These are phyloP conservation scores for Solanum hybrid DNA, from an alignment of 305 asterid genomes.

Conservation along the genomic window DNA sequence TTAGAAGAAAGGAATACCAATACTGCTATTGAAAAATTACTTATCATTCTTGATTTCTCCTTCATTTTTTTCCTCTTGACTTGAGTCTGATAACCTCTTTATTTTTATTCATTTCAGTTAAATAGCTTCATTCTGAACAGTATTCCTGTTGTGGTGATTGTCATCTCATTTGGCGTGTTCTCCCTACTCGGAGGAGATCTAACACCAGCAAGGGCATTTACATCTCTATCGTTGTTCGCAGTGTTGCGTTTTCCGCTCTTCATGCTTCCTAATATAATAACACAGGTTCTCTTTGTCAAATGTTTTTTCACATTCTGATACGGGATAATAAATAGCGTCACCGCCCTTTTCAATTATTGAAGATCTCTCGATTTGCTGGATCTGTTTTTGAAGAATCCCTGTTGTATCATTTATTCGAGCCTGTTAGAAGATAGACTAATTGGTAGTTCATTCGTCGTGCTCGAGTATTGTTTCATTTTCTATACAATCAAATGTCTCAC, in stretches of 20 bases:
- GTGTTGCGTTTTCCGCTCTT: slow-evolving; percentile 82
- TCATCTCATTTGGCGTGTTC: slow-evolving; percentile 65
- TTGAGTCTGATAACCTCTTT: background rate
- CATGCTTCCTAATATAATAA: slow-evolving; percentile 92
- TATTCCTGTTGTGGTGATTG: slow-evolving; percentile 92
- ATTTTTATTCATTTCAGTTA: slow-evolving; percentile 37
- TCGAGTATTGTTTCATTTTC: background rate
- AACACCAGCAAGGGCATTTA: slow-evolving; percentile 97
- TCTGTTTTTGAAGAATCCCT: background rate
- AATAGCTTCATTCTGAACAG: slow-evolving; percentile 81
- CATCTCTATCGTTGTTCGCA: slow-evolving; percentile 82
- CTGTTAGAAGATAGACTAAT: background rate
- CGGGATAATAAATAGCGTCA: background rate
- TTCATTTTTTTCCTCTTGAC: background rate
- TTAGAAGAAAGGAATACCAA: background rate
- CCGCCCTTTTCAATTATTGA: background rate
- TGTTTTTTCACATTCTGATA: background rate
- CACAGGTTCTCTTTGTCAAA: slow-evolving; percentile 47
- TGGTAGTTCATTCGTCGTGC: background rate
- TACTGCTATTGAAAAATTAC: background rate
- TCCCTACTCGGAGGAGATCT: slow-evolving; percentile 86
- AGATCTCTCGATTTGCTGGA: background rate
- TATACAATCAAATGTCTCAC: background rate
- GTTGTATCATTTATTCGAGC: background rate
- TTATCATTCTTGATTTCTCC: background rate